Percentiles rank a stretch among this genome's conserved stretches.
phyloP scores from a whole-genome alignment of 75 land plant genomes.

The Picea sitchensis region DNA sequence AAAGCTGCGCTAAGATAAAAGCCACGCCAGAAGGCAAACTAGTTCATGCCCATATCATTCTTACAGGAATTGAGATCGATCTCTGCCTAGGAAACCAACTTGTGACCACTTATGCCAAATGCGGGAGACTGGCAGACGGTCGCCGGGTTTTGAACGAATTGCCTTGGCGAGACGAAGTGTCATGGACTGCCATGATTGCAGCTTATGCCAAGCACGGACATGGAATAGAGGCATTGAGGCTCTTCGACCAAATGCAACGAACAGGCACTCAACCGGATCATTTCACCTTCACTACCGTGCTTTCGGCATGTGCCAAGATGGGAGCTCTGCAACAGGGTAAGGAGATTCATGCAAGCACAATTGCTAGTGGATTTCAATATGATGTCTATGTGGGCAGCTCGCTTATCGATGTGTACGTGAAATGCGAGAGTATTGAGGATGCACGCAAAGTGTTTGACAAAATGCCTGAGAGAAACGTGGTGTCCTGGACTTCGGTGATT shows the following conservation, averaged over 20 bases:
- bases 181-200: constrained; percentile 60
- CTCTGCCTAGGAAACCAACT: neutral
- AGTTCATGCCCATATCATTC: neutral
- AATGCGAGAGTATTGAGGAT: constrained; percentile 32
- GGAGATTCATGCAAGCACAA: constrained; percentile 45
- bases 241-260: constrained; percentile 45
- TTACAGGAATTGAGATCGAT: constrained; percentile 2
- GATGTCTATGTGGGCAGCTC: constrained; percentile 59
- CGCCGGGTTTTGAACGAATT: constrained; percentile 47
- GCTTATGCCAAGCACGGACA: constrained; percentile 43
- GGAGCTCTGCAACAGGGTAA: constrained; percentile 49
- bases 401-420: constrained; percentile 61
- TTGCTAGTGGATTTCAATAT: constrained; percentile 30
- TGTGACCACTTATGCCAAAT: constrained; percentile 16
- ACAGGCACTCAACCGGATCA: constrained; percentile 26
- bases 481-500: constrained; percentile 21
- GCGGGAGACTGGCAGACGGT: constrained; percentile 23
- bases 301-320: constrained; percentile 57
- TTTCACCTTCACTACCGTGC: constrained; percentile 39
- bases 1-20: neutral
- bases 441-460: constrained; percentile 18
- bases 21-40: neutral
- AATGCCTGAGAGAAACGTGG: constrained; percentile 7
- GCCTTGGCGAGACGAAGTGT: constrained; percentile 36
- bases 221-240: constrained; percentile 31